Evolutionary conservation across 257 asterid genomes (phyloP).

Genomic region (Schizonepeta tenuifolia): DNA sequence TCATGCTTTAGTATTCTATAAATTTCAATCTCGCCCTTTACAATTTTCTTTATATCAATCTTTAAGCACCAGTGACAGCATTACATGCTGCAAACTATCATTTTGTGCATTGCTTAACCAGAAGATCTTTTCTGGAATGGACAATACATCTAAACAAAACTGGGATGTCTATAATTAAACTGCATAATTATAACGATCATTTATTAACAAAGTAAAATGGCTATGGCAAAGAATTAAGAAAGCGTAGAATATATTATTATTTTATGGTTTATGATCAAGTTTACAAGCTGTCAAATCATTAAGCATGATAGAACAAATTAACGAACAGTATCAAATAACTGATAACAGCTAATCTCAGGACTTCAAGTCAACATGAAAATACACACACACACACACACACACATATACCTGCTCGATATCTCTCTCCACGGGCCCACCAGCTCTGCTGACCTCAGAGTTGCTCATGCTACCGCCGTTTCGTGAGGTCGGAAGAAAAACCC

Average conservation of each 20-base stretch:
- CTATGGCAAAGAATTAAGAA: constrained; percentile 4
- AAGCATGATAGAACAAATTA: too few relatives aligned
- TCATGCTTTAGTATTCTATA: background rate
- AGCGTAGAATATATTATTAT: background rate
- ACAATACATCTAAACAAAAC: background rate
- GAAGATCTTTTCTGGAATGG: background rate
- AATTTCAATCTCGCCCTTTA: background rate
- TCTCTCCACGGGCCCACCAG: constrained; percentile 73
- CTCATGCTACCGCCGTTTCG: constrained; percentile 57
- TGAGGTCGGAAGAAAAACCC: constrained; percentile 47
- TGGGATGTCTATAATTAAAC: background rate
- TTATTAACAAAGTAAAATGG: background rate
- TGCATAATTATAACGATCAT: background rate
- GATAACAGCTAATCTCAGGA: constrained; percentile 18
- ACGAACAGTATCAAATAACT: constrained; percentile 6
- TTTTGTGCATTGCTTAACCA: background rate
- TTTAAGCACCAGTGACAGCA: constrained; percentile 5
- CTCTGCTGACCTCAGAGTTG: constrained; percentile 53
- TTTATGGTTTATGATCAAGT: constrained; percentile 1
- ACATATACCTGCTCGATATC: constrained; percentile 67
- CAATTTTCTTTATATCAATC: background rate
- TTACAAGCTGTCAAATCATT: constrained; percentile 4
- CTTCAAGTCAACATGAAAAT: constrained; percentile 1
- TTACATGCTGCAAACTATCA: background rate
- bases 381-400: background rate